Base-by-base conservation (phyloP, 768 basidiomycete genomes). In the Suillus placidus region DNA sequence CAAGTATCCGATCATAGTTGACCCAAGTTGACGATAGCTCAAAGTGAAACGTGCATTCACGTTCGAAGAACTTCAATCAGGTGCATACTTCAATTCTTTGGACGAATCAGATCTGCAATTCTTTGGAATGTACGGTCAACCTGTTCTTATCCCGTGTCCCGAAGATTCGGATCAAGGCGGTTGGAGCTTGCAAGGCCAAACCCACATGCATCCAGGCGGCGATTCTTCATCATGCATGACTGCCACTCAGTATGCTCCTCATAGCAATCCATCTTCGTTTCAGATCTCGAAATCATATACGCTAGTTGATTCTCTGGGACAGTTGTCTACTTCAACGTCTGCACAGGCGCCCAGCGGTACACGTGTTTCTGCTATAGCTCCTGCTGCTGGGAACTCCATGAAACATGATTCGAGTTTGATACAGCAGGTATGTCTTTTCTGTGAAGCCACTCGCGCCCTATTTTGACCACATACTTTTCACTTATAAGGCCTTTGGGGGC, bases 11-110 rank as follows among this genome's bases (percentile, higher is more conserved):
- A 55, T 26, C 62, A n/a, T 38, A 56, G 0, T 26, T 42, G 32
- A 47, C 20, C 57, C 66, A 66, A 62, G 14, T 47, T 5, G 45
- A 49, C 18, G 30, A 49, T 64, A 77, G 76, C 68, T 77, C 56
- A 74, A 68, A 3, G 75, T 75, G 0, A 76, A 73, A 35, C 76
- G 76, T 14, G 67, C 76, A 45, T 77, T 77, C 47, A 71, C 76
- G 1, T 77, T 78, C 58, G 76, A 77, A 58, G 77, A 77, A 62
- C 72, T 77, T 26, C 77, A 77, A 57, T 77, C 77, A 0, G 77
- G 76, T 26, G 65, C 77, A 3, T 77, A 71, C 72, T 72, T 77
- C 42, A 58, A 63, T 1, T 67, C 68, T 8, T 63, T 77, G 9
- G 77, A 78, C 69, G 76, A 77, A 47, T 76, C 74, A 12, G 76